These are phyloP conservation scores for Cytospora piceae DNA, from an alignment of 2,329 filamentous ascomycete genomes.

Conservation along the genomic window DNA sequence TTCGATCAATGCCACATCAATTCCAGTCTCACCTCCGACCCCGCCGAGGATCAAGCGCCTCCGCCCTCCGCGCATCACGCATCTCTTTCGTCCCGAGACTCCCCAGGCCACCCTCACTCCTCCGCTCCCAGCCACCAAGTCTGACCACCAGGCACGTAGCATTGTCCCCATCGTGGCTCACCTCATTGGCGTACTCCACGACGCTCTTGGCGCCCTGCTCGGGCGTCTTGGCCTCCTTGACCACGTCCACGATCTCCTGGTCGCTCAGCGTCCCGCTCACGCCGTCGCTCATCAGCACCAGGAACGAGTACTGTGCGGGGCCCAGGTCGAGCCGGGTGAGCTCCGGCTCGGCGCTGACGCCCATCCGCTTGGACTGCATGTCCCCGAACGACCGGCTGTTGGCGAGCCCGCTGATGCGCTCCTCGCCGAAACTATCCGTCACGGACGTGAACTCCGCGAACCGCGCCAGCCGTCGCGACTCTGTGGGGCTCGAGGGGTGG, in stretches of 20 bases:
- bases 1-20: not conserved
- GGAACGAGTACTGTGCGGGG: conserved; percentile 84
- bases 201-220: conserved; percentile 81
- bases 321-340: conserved; percentile 77
- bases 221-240: conserved; percentile 91
- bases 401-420: conserved; percentile 89
- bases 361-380: conserved; percentile 86
- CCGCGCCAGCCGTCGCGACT: conserved; percentile 80
- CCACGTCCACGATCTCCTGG: conserved; percentile 93
- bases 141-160: conserved; percentile 70
- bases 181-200: conserved; percentile 87
- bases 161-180: conserved; percentile 69
- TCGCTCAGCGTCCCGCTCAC: conserved; percentile 84
- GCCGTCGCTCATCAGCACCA: conserved; percentile 88
- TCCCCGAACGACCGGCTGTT: conserved; percentile 96
- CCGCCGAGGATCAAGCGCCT: conserved; percentile 80
- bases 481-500: conserved; percentile 84
- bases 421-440: conserved; percentile 95
- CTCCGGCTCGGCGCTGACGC: conserved; percentile 92
- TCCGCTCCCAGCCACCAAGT: conserved; percentile 70
- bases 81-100: conserved; percentile 92
- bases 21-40: conserved; percentile 53
- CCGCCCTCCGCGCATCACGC: conserved; percentile 77
- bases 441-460: conserved; percentile 77
- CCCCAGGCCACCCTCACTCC: conserved; percentile 83